Percentiles rank a stretch among this genome's conserved stretches.
phyloP scores from a whole-genome alignment of 2,329 filamentous ascomycete genomes.

The Aspergillus thermomutatus region DNA sequence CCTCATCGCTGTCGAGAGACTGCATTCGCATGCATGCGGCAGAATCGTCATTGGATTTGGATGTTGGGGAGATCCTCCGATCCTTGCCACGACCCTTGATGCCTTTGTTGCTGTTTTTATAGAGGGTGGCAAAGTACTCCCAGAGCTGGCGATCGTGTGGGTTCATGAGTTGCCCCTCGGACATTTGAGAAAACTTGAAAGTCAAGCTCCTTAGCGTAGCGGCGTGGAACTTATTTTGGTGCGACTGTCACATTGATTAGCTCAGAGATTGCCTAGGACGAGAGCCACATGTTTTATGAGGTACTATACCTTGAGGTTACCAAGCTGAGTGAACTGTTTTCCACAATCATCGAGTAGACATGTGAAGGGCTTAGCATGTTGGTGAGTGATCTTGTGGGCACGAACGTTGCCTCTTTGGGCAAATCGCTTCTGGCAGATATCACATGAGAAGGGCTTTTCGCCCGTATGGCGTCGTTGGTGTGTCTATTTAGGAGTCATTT shows the following conservation, averaged over 20 bases:
- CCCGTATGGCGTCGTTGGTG: slow-evolving; percentile 85
- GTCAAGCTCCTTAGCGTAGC: slow-evolving; percentile 69
- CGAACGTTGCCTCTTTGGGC: slow-evolving; percentile 82
- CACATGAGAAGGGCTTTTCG: slow-evolving; percentile 78
- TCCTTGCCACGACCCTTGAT: slow-evolving; percentile 95
- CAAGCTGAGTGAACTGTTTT: slow-evolving; percentile 85
- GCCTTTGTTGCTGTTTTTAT: slow-evolving; percentile 97
- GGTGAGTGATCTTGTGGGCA: slow-evolving; percentile 78
- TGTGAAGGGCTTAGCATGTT: slow-evolving; percentile 70
- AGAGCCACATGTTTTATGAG: not conserved
- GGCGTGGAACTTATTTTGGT: slow-evolving; percentile 91
- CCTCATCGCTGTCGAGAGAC: slow-evolving; percentile 24
- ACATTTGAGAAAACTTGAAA: slow-evolving; percentile 63
- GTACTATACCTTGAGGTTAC: slow-evolving; percentile 76
- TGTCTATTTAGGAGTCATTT: slow-evolving; percentile 53
- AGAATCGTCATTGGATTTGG: slow-evolving; percentile 17
- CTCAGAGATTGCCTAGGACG: not conserved
- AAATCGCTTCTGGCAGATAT: slow-evolving; percentile 76
- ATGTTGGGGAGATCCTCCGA: slow-evolving; percentile 44
- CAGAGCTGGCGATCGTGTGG: slow-evolving; percentile 72
- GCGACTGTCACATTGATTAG: slow-evolving; percentile 54
- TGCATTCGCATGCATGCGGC: slow-evolving; percentile 15
- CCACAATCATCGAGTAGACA: slow-evolving; percentile 80
- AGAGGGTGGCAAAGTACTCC: slow-evolving; percentile 80
- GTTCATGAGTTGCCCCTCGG: slow-evolving; percentile 60